Base-by-base conservation (phyloP, 129 eudicot species). In the Apium graveolens region DNA sequence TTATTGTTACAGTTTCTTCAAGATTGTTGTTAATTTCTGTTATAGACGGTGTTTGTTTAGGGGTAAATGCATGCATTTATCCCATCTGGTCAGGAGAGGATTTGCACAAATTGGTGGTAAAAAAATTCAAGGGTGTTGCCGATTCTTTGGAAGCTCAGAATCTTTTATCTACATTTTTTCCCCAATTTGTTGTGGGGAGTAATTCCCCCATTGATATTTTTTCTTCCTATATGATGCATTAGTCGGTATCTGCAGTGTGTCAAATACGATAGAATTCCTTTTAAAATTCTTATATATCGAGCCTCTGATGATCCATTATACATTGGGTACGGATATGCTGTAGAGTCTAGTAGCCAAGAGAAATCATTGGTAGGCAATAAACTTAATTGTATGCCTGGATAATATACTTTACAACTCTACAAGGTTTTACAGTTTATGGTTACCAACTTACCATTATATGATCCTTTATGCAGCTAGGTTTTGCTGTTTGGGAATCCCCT, bases 51-150 rank as follows among this genome's bases (percentile, higher is more conserved):
- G 84, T 91, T 81, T 90, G 93, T 84, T 84, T 90, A 86, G 7
- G 87, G 63, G 87, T 95, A 57, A 93, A 93, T 81, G 68, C 88
- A 37, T 91, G 93, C 63, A 57, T 93, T 53, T 89, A 78, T 75
- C 98, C 98, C 66, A 88, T 91, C 74, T 93, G 98, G 97, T 82
- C 98, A 3, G 98, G 98, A 6, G 96, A 91, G 79, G 98, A 93
- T 81, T 75, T 93, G 84, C 98, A 93, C 72, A 93, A 89, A 83
- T 77, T 89, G 85, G 93, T 93, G 18, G 98, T 88, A 16, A 91
- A 93, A 72, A 93, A 93, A 82, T 91, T 93, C 63, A 85, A 81
- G 78, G 93, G 93, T 18, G 96, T 93, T 83, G 98, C 98, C 77
- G 68, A 87, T 69, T 91, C 98, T 5, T 80, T 93, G 82, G 98